These are phyloP conservation scores for Leccinum subgranulosum DNA, from an alignment of 768 basidiomycete species.

Conservation along the genomic window DNA sequence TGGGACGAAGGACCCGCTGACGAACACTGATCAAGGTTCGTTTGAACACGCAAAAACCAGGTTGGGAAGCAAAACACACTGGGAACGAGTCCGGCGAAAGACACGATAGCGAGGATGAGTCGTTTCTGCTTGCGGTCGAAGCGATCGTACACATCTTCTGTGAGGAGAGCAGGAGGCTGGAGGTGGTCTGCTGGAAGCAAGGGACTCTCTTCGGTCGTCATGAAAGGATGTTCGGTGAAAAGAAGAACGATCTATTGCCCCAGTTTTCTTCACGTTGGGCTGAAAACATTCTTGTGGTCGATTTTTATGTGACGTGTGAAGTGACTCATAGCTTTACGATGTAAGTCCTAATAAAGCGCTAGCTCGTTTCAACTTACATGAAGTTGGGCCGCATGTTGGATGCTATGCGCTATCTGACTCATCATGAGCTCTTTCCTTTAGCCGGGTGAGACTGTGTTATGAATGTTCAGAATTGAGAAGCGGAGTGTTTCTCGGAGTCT, in stretches of 20 bases:
- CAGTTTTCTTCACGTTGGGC: not conserved
- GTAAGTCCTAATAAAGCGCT: not conserved
- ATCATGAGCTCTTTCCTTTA: not conserved
- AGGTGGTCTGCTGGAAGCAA: constrained; percentile 16
- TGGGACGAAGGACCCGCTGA: constrained; percentile 67
- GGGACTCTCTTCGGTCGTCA: constrained; percentile 29
- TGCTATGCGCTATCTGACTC: not conserved
- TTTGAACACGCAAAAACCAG: not conserved
- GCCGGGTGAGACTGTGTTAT: too few relatives aligned
- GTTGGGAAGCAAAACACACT: constrained; percentile 38
- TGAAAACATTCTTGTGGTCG: not conserved
- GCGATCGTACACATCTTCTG: constrained; percentile 49
- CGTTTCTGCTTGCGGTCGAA: constrained; percentile 53
- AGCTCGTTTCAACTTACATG: too few relatives aligned
- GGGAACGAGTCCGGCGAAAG: constrained; percentile 60
- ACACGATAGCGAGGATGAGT: constrained; percentile 54
- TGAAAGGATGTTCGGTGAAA: not conserved
- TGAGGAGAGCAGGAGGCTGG: not conserved
- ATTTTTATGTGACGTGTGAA: not conserved
- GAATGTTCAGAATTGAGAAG: too few relatives aligned
- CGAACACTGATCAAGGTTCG: constrained; percentile 49
- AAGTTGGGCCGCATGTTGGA: not conserved
- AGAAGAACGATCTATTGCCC: not conserved
- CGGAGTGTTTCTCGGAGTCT: too few relatives aligned
- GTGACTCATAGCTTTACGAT: not conserved